These are phyloP conservation scores for Podospora tetraspora DNA, from an alignment of 495 filamentous ascomycete genomes.

Conservation along the genomic window DNA sequence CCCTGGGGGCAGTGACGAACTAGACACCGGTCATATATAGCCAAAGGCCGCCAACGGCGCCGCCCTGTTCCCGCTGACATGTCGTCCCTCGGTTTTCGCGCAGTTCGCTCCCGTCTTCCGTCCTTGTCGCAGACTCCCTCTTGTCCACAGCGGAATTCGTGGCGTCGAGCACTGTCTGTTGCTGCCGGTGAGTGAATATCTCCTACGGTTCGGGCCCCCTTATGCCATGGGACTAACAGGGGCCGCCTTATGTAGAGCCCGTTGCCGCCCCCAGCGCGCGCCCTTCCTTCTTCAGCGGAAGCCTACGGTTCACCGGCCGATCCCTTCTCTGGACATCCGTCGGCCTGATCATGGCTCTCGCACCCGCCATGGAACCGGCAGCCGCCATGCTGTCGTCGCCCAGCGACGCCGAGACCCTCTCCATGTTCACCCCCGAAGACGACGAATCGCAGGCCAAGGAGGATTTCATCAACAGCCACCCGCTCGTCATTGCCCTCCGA, in stretches of 20 bases:
- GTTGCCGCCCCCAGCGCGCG: not conserved
- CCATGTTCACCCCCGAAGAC: conserved; percentile 59
- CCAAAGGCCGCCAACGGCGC: not conserved
- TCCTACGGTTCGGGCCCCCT: not conserved
- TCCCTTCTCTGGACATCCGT: conserved; percentile 43
- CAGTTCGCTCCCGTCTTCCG: not conserved
- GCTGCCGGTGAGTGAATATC: not conserved
- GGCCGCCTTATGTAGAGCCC: not conserved
- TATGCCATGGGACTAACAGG: not conserved
- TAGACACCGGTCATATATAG: not conserved
- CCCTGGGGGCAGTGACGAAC: not conserved
- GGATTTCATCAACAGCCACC: conserved; percentile 67
- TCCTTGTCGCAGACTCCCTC: not conserved
- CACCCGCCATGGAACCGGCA: conserved; percentile 42
- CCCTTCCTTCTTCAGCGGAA: conserved; percentile 24
- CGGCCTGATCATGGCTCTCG: conserved; percentile 51
- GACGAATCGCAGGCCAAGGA: conserved; percentile 60
- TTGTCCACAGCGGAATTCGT: not conserved
- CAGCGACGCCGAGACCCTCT: conserved; percentile 67
- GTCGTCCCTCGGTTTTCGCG: not conserved
- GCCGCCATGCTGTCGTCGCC: conserved; percentile 48
- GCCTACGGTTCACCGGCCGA: conserved; percentile 27
- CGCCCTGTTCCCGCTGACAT: not conserved
- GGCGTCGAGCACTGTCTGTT: not conserved
- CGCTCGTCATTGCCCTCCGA: conserved; percentile 61